These are phyloP conservation scores for Microdochium bolleyi DNA, from an alignment of 2,329 filamentous ascomycete genomes.

Conservation along the genomic window DNA sequence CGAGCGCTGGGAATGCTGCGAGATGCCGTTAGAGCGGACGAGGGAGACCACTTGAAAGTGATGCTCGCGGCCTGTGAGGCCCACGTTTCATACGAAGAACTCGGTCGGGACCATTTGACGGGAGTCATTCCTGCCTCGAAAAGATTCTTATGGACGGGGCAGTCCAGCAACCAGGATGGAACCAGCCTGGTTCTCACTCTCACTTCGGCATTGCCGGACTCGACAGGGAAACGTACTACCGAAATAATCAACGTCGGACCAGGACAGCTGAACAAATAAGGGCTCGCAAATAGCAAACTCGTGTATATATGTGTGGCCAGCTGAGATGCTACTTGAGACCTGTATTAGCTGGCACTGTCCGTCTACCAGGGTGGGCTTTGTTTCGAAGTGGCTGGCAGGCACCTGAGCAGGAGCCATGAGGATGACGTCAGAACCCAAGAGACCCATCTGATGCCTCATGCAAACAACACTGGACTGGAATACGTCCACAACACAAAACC, in stretches of 20 bases:
- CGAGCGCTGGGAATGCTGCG: not conserved
- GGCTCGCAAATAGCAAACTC: too few relatives aligned
- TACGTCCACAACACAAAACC: too few relatives aligned
- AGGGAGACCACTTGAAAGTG: not conserved
- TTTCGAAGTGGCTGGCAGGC: too few relatives aligned
- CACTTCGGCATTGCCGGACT: not conserved
- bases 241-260: not conserved
- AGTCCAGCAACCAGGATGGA: not conserved
- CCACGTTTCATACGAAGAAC: not conserved
- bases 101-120: not conserved
- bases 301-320: too few relatives aligned
- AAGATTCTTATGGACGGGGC: not conserved
- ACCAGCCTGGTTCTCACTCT: not conserved
- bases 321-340: too few relatives aligned
- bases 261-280: not conserved
- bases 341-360: too few relatives aligned
- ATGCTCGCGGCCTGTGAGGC: not conserved
- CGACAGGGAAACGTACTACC: not conserved
- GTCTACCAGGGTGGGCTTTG: too few relatives aligned
- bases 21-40: not conserved
- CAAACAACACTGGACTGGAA: too few relatives aligned
- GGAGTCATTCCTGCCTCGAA: not conserved
- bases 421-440: too few relatives aligned
- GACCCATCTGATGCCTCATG: too few relatives aligned
- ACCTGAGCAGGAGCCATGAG: too few relatives aligned